These are phyloP conservation scores for Ceratobasidium theobromae DNA, from an alignment of 1,284 basidiomycete species.

Conservation along the genomic window DNA sequence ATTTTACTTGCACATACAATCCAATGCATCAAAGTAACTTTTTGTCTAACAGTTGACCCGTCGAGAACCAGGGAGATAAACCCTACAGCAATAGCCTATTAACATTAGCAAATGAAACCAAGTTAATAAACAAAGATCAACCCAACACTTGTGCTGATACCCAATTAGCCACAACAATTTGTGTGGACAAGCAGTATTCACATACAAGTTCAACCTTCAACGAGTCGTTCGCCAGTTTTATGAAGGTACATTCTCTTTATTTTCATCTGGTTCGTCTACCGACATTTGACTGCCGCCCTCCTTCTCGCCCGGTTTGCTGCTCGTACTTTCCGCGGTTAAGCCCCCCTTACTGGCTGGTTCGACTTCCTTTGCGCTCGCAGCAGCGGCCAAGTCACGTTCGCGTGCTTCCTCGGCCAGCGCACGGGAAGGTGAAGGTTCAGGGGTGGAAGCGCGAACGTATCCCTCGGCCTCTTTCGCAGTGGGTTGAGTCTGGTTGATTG, in stretches of 20 bases:
- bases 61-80: too few relatives aligned
- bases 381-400: constrained; percentile 11
- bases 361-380: background rate
- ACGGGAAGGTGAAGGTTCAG: constrained; percentile 33
- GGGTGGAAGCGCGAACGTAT: constrained; percentile 34
- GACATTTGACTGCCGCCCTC: constrained; percentile 12
- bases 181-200: background rate
- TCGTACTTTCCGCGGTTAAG: background rate
- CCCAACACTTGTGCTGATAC: too few relatives aligned
- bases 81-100: too few relatives aligned
- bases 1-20: background rate
- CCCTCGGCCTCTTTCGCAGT: constrained; percentile 25
- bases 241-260: constrained; percentile 50
- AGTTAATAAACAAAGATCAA: too few relatives aligned
- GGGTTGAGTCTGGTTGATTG: background rate
- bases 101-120: too few relatives aligned
- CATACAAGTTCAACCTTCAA: background rate
- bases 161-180: background rate
- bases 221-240: background rate
- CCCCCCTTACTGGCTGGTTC: too few relatives aligned
- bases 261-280: constrained; percentile 41
- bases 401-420: constrained; percentile 30
- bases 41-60: too few relatives aligned
- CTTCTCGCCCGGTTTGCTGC: constrained; percentile 24
- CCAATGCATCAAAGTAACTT: background rate